phyloP scores from a whole-genome alignment of 1,284 basidiomycete species.

The Coniophora puteana region DNA sequence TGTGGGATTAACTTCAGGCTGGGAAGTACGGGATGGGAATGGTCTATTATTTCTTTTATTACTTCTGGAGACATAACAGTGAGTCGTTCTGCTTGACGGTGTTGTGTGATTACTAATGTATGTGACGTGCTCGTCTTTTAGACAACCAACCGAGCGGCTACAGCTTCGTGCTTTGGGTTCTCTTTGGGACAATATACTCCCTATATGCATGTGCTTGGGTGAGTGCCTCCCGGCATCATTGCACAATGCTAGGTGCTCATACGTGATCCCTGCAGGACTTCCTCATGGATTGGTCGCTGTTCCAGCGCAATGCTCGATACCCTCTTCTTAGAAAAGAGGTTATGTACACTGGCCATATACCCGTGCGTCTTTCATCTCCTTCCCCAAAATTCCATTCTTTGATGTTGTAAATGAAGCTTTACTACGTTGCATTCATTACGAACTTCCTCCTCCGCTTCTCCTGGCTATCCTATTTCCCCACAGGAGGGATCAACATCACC shows the following conservation, averaged over 20 bases:
- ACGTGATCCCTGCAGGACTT: conserved; percentile 48
- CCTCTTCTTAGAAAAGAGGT: conserved; percentile 76
- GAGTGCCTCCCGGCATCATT: conserved; percentile 17
- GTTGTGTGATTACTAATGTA: not conserved
- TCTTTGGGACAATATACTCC: conserved; percentile 63
- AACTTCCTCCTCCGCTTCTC: conserved; percentile 78
- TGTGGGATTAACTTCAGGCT: conserved; percentile 40
- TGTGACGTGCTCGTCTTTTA: not conserved
- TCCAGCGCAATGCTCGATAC: conserved; percentile 54
- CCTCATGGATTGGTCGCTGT: conserved; percentile 81
- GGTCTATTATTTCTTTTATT: conserved; percentile 62
- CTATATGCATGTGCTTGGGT: conserved; percentile 81
- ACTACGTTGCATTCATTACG: conserved; percentile 42
- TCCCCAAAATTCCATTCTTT: conserved; percentile 63
- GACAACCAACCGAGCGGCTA: conserved; percentile 34
- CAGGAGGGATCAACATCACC: conserved; percentile 42
- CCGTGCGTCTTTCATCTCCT: conserved; percentile 38
- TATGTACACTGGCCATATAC: conserved; percentile 58
- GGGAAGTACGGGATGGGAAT: conserved; percentile 79
- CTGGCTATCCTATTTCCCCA: conserved; percentile 80
- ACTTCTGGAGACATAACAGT: conserved; percentile 72
- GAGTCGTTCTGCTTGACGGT: conserved; percentile 17
- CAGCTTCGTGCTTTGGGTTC: conserved; percentile 59
- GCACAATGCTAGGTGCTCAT: not conserved
- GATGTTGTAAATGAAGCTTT: conserved; percentile 50